Percentiles rank a stretch among this genome's conserved stretches.
These are phyloP conservation scores for Cotoneaster glaucophyllus DNA, from an alignment of 306 rosid genomes.

Conservation along the genomic window DNA sequence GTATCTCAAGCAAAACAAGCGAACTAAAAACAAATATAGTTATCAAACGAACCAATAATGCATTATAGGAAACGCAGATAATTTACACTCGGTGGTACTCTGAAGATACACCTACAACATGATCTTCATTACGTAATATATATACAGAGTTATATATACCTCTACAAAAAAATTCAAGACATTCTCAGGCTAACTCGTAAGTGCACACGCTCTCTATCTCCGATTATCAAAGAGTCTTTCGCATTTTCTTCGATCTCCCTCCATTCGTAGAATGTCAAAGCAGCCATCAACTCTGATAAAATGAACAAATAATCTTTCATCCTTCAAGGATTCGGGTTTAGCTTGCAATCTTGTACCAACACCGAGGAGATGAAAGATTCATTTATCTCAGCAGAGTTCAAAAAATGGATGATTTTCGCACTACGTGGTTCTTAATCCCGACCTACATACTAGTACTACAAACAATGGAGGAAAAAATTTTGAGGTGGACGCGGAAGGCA, in stretches of 20 bases:
- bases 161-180: not conserved
- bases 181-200: not conserved
- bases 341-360: not conserved
- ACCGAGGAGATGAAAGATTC: not conserved
- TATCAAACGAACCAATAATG: not conserved
- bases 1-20: no score
- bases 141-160: not conserved
- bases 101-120: not conserved
- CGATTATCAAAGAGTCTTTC: not conserved
- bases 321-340: not conserved
- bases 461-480: not conserved
- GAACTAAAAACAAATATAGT: not conserved
- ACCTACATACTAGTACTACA: constrained; percentile 24
- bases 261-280: not conserved
- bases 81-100: not conserved
- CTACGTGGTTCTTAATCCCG: constrained; percentile 22
- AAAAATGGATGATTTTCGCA: constrained; percentile 25
- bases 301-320: not conserved
- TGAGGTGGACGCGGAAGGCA: not conserved
- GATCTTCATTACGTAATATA: not conserved
- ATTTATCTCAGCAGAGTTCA: not conserved
- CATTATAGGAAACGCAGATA: not conserved
- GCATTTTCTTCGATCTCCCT: not conserved
- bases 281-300: constrained; percentile 1
- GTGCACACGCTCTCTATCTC: not conserved